These are phyloP conservation scores for Simplicillium sp. DNA, from an alignment of 2,329 filamentous ascomycete species.

Conservation along the genomic window DNA sequence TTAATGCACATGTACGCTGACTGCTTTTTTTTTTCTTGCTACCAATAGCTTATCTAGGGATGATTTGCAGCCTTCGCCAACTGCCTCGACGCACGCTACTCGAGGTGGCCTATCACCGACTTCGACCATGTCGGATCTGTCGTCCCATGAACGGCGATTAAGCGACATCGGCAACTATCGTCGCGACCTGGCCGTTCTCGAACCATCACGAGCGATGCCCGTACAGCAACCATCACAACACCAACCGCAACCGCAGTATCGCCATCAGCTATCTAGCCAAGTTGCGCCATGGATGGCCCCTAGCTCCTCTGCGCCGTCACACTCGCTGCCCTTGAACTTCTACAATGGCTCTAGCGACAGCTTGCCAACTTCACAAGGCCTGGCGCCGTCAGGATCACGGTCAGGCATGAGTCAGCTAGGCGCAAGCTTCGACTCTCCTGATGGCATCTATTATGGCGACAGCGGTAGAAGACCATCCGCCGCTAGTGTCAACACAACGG, in stretches of 20 bases:
- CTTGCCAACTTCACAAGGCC: slow-evolving; percentile 55
- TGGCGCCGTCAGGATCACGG: slow-evolving; percentile 36
- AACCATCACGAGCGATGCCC: slow-evolving; percentile 38
- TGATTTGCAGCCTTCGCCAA: slow-evolving; percentile 39
- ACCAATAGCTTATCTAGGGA: slow-evolving; percentile 17
- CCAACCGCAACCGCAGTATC: slow-evolving; percentile 29
- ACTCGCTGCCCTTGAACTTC: slow-evolving; percentile 47
- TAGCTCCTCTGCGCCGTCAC: slow-evolving; percentile 25
- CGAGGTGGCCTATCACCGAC: slow-evolving; percentile 30
- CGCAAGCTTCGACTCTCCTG: slow-evolving; percentile 48
- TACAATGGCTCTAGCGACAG: slow-evolving; percentile 70
- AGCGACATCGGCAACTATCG: slow-evolving; percentile 61
- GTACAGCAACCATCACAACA: slow-evolving; percentile 15
- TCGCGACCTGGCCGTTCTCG: slow-evolving; percentile 61
- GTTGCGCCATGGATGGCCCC: slow-evolving; percentile 50
- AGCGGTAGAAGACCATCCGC: slow-evolving; percentile 80
- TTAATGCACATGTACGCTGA: too few relatives aligned
- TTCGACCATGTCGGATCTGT: slow-evolving; percentile 16
- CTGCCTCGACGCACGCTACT: slow-evolving; percentile 32
- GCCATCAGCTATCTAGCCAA: slow-evolving; percentile 40
- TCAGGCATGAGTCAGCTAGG: slow-evolving; percentile 10
- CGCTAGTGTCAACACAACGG: slow-evolving; percentile 68
- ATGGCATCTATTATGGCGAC: slow-evolving; percentile 46
- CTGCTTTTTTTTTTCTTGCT: neutral
- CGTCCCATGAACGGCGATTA: slow-evolving; percentile 40